These are phyloP conservation scores for Fusarium mangiferae DNA, from an alignment of 2,329 filamentous ascomycete genomes.

Conservation along the genomic window DNA sequence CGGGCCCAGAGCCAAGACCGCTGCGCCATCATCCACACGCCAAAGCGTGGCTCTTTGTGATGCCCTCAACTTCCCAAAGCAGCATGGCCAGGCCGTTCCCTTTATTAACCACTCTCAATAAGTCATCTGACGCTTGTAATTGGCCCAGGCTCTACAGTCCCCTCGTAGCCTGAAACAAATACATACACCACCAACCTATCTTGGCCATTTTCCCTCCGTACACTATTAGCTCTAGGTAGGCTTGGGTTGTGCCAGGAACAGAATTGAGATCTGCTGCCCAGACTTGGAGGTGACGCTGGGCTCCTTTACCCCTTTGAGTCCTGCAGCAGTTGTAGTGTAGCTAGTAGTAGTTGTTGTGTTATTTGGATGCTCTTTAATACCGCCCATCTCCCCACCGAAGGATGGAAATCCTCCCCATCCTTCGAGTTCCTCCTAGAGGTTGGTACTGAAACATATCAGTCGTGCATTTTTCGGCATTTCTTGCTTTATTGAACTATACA, in stretches of 20 bases:
- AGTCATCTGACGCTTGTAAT: conserved; percentile 23
- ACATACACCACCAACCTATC: conserved; percentile 10
- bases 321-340: not conserved
- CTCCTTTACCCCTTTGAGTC: conserved; percentile 8
- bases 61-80: conserved; percentile 16
- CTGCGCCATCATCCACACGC: conserved; percentile 27
- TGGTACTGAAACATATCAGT: conserved; percentile 31
- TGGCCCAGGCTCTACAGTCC: conserved; percentile 7
- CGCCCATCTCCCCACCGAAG: conserved; percentile 9
- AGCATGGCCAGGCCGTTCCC: conserved; percentile 6
- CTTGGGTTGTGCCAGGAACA: conserved; percentile 26
- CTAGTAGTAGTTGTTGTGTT: not conserved
- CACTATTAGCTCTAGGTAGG: not conserved
- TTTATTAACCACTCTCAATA: conserved; percentile 4
- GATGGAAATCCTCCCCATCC: not conserved
- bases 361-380: conserved; percentile 31
- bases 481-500: conserved; percentile 28
- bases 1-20: conserved; percentile 10
- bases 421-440: conserved; percentile 32
- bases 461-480: conserved; percentile 13
- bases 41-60: conserved; percentile 28
- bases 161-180: conserved; percentile 35
- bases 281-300: conserved; percentile 17
- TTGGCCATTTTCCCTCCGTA: not conserved
- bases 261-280: conserved; percentile 36